A percentile compares a stretch with the other conserved stretches of the same genome.
Evolutionary conservation across 768 basidiomycete genomes (phyloP).

Genomic region (Mycena sanguinolenta): DNA sequence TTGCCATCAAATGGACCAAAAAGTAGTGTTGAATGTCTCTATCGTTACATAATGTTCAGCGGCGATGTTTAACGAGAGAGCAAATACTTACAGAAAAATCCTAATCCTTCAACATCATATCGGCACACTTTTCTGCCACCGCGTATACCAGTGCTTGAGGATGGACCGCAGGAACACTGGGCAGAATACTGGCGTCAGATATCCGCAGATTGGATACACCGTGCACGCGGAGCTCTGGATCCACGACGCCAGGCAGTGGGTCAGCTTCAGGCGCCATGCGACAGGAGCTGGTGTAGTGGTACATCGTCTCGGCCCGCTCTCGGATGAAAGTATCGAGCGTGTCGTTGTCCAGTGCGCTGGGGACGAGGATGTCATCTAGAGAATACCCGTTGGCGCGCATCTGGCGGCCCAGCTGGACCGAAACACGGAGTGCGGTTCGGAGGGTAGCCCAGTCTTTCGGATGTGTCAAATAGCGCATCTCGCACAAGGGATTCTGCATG

Average conservation of each 20-base stretch:
- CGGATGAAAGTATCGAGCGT: conserved; percentile 55
- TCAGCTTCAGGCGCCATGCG: conserved; percentile 58
- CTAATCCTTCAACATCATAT: conserved; percentile 15
- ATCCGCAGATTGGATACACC: conserved; percentile 58
- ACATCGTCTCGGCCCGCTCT: conserved; percentile 59
- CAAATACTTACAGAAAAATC: too few relatives aligned
- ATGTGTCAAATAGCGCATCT: conserved; percentile 15
- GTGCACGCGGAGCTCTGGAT: conserved; percentile 58
- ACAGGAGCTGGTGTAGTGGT: conserved; percentile 61
- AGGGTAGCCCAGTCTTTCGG: conserved; percentile 9
- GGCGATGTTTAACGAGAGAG: too few relatives aligned
- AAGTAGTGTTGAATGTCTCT: too few relatives aligned
- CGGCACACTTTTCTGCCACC: conserved; percentile 27
- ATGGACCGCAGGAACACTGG: conserved; percentile 36
- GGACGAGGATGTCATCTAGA: not conserved
- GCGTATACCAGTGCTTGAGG: conserved; percentile 30
- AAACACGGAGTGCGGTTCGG: conserved; percentile 15
- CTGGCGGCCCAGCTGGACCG: conserved; percentile 5
- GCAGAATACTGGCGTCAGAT: conserved; percentile 57
- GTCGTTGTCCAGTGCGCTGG: conserved; percentile 42
- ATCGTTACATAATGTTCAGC: too few relatives aligned
- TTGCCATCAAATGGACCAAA: too few relatives aligned
- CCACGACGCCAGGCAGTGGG: conserved; percentile 55
- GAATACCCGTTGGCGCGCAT: conserved; percentile 19
- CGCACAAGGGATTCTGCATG: not conserved